These are phyloP conservation scores for Linnemannia zychae DNA, from an alignment of 192 early-diverging fungal genomes.

Conservation along the genomic window DNA sequence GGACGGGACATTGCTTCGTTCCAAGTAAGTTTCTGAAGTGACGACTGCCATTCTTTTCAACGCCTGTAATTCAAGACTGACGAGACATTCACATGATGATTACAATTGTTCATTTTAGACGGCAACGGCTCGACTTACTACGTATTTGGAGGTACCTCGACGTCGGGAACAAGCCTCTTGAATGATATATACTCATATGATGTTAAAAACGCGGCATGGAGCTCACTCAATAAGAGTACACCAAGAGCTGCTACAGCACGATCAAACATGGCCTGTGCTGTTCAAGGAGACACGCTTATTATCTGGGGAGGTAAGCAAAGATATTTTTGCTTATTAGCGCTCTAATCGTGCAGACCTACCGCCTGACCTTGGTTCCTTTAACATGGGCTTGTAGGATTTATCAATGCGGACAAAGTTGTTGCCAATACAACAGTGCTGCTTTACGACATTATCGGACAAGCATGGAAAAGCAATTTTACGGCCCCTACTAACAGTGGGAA, in stretches of 20 bases:
- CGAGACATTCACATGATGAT: background rate
- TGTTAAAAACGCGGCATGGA: no score
- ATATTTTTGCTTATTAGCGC: background rate
- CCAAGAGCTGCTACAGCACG: background rate
- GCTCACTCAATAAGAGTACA: background rate
- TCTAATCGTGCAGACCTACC: no score
- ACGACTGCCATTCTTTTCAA: no score
- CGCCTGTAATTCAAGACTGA: no score
- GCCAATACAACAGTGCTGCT: background rate
- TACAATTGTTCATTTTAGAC: background rate
- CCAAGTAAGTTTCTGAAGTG: conserved; percentile 1
- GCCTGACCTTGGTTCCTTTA: no score
- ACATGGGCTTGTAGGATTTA: no score
- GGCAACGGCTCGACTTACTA: conserved; percentile 11
- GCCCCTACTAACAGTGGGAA: no score
- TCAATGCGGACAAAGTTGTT: no score
- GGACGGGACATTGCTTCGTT: conserved; percentile 24
- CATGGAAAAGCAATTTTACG: background rate
- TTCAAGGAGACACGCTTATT: background rate
- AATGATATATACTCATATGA: no score
- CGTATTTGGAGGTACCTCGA: conserved; percentile 17
- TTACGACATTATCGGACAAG: background rate
- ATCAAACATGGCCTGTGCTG: conserved; percentile 22
- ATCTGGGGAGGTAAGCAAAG: conserved; percentile 34
- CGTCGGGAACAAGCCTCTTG: background rate